A percentile compares a stretch with the other conserved stretches of the same genome.
These are phyloP conservation scores for Tagetes patula DNA, from an alignment of 129 eudicot genomes.

Conservation along the genomic window DNA sequence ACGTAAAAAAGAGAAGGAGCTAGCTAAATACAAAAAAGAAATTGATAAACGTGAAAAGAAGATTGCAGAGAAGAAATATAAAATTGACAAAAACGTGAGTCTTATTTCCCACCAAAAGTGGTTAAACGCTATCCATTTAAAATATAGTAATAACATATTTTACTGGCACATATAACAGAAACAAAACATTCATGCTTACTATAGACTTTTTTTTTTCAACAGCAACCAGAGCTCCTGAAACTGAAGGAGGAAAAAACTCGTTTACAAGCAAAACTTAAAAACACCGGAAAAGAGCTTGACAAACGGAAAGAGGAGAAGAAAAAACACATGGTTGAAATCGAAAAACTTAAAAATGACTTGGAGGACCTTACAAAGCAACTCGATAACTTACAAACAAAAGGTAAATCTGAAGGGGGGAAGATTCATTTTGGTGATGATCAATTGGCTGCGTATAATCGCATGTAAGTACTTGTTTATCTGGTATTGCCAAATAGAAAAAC, in stretches of 20 bases:
- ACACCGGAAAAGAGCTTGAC: constrained; percentile 79
- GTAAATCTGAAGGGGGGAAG: constrained; percentile 75
- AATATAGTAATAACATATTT: constrained; percentile 4
- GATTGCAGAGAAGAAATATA: constrained; percentile 72
- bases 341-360: constrained; percentile 77
- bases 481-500: constrained; percentile 1
- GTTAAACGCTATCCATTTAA: not conserved
- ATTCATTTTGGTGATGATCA: constrained; percentile 84
- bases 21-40: constrained; percentile 71
- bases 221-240: constrained; percentile 94
- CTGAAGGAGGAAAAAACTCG: constrained; percentile 80
- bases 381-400: constrained; percentile 59
- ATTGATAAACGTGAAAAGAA: constrained; percentile 73
- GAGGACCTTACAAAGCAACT: constrained; percentile 64
- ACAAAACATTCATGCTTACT: not conserved
- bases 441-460: constrained; percentile 76
- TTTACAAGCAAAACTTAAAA: constrained; percentile 66
- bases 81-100: constrained; percentile 76
- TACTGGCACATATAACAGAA: not conserved
- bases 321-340: constrained; percentile 68
- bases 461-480: constrained; percentile 54
- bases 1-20: constrained; percentile 78
- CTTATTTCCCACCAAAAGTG: not conserved
- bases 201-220: constrained; percentile 24
- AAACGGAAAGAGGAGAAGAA: constrained; percentile 81